Percentiles rank a stretch among this genome's conserved stretches.
phyloP scores from a whole-genome alignment of 768 basidiomycete genomes.

The Cyclocybe aegerita region DNA sequence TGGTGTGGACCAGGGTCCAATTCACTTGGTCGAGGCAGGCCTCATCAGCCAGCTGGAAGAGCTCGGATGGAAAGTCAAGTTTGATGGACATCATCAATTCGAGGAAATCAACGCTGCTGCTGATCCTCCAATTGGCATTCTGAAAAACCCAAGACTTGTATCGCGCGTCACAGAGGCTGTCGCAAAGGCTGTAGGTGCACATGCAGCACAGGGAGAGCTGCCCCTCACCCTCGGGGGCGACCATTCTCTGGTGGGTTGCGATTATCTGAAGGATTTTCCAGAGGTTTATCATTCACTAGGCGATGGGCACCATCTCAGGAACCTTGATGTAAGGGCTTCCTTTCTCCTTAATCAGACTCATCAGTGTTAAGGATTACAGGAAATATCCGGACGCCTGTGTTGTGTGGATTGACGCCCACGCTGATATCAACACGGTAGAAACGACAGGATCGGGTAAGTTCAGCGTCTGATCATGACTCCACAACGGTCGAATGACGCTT shows the following conservation, averaged over 20 bases:
- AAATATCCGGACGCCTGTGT: constrained; percentile 80
- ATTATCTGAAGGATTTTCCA: constrained; percentile 1
- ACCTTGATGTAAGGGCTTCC: constrained; percentile 62
- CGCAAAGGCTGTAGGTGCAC: constrained; percentile 70
- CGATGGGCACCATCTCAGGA: constrained; percentile 94
- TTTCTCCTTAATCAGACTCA: background rate
- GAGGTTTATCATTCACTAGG: constrained; percentile 28
- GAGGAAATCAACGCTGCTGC: constrained; percentile 62
- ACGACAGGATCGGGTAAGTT: constrained; percentile 71
- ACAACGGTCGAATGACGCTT: background rate
- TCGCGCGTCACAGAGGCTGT: constrained; percentile 80
- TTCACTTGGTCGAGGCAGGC: constrained; percentile 85
- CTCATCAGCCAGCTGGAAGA: constrained; percentile 71
- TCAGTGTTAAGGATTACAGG: constrained; percentile 33
- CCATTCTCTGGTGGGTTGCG: constrained; percentile 76
- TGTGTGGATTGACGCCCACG: constrained; percentile 96
- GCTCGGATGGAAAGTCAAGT: constrained; percentile 88
- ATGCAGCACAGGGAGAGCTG: constrained; percentile 76
- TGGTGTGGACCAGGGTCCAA: constrained; percentile 88
- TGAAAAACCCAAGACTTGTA: constrained; percentile 90
- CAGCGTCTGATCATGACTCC: constrained; percentile 11
- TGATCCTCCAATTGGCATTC: constrained; percentile 82
- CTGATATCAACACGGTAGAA: constrained; percentile 91
- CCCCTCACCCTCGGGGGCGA: constrained; percentile 95
- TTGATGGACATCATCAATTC: constrained; percentile 89